Evolutionary conservation across 1,284 basidiomycete species (phyloP).

Genomic region (Earliella scabrosa): DNA sequence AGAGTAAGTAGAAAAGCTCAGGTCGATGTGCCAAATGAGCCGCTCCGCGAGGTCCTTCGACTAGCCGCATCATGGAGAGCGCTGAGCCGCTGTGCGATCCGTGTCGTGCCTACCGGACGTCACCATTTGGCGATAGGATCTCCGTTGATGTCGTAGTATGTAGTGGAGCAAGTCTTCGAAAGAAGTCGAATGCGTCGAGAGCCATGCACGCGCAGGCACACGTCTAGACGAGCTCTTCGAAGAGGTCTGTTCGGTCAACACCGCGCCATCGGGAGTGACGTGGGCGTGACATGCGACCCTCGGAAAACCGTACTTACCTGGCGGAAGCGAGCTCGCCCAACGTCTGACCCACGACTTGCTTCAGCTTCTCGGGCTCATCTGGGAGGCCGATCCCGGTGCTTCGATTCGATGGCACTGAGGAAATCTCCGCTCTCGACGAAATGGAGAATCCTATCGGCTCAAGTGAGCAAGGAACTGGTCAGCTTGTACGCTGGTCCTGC

Average conservation of each 20-base stretch:
- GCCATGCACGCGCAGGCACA: conserved; percentile 88
- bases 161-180: conserved; percentile 95
- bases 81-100: conserved; percentile 87
- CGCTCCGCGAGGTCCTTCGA: conserved; percentile 80
- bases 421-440: conserved; percentile 90
- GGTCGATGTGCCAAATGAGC: conserved; percentile 98
- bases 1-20: conserved; percentile 84
- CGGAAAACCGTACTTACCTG: conserved; percentile 91
- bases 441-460: conserved; percentile 92
- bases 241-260: conserved; percentile 89
- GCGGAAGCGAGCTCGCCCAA: conserved; percentile 87
- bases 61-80: conserved; percentile 75
- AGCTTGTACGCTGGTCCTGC: too few species aligned
- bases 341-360: conserved; percentile 73
- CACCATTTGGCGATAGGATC: conserved; percentile 82
- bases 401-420: conserved; percentile 87
- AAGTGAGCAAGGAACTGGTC: conserved; percentile 89
- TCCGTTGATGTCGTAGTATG: conserved; percentile 84
- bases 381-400: conserved; percentile 87
- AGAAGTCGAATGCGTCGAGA: conserved; percentile 80
- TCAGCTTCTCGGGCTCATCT: conserved; percentile 58
- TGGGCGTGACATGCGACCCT: conserved; percentile 95
- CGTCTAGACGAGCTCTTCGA: conserved; percentile 85
- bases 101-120: conserved; percentile 77
- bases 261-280: conserved; percentile 83